Conservation (phyloP, 345 rosid species). For the Limnanthes douglasii region DNA sequence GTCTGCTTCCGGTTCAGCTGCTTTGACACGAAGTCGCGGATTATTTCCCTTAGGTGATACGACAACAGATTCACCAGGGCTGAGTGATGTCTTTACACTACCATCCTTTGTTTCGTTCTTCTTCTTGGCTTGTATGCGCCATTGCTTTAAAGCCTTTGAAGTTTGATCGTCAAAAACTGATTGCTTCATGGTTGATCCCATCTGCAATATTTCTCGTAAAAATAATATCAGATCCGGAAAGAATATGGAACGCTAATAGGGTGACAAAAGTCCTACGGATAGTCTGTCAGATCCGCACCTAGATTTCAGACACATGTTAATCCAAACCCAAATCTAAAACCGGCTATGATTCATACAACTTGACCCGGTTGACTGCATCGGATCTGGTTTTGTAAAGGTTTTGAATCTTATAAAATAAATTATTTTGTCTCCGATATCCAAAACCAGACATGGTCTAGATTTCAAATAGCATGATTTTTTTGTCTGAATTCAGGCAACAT, state of each 20-base stretch:
- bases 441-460: not conserved
- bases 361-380: too few relatives aligned
- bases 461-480: conserved; percentile 7
- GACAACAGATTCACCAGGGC: conserved; percentile 12
- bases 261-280: too few relatives aligned
- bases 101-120: conserved; percentile 29
- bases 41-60: conserved; percentile 7
- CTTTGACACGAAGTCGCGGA: not conserved
- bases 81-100: conserved; percentile 11
- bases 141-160: conserved; percentile 58
- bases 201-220: conserved; percentile 28
- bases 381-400: too few relatives aligned
- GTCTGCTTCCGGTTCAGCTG: conserved; percentile 5
- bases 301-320: not conserved
- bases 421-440: too few relatives aligned
- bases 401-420: too few relatives aligned
- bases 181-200: conserved; percentile 95
- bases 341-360: not conserved
- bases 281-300: too few relatives aligned
- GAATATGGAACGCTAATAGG: too few relatives aligned
- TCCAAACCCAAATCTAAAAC: not conserved
- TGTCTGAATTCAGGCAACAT: too few relatives aligned
- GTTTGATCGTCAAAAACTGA: conserved; percentile 91
- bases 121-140: conserved; percentile 61
- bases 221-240: too few relatives aligned